These are phyloP conservation scores for Licmophora abbreviata DNA, from an alignment of 108 stramenopile genomes.

Conservation along the genomic window DNA sequence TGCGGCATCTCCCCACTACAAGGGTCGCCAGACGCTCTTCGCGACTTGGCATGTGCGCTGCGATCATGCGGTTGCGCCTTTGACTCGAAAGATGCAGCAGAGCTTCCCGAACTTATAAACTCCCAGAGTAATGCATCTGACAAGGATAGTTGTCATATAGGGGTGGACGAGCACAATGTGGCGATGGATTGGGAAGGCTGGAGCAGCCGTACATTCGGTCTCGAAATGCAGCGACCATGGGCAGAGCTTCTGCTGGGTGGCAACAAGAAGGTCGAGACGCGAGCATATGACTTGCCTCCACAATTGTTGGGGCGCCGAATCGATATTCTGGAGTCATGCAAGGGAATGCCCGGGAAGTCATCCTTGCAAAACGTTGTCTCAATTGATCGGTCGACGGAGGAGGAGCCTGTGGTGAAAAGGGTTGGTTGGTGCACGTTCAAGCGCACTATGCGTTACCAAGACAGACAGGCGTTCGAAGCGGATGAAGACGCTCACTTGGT, in stretches of 20 bases:
- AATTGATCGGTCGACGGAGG: not conserved
- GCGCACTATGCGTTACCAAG: constrained; percentile 26
- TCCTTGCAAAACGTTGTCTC: constrained; percentile 22
- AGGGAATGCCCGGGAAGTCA: constrained; percentile 38
- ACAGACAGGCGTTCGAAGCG: constrained; percentile 30
- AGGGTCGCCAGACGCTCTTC: constrained; percentile 14
- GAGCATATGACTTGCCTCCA: constrained; percentile 53
- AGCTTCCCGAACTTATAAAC: constrained; percentile 17
- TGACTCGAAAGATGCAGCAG: constrained; percentile 7
- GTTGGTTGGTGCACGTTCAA: constrained; percentile 56
- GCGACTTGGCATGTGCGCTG: constrained; percentile 14
- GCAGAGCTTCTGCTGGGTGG: constrained; percentile 36
- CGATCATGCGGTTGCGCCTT: constrained; percentile 20
- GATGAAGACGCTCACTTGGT: constrained; percentile 56
- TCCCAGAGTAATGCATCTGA: not conserved
- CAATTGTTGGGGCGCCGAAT: constrained; percentile 41
- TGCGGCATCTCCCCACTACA: constrained; percentile 25
- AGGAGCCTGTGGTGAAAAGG: constrained; percentile 1
- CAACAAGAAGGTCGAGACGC: constrained; percentile 60
- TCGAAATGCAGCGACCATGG: constrained; percentile 76
- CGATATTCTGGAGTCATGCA: constrained; percentile 45
- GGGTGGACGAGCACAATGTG: constrained; percentile 8
- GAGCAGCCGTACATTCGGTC: constrained; percentile 24
- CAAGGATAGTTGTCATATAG: too few relatives aligned
- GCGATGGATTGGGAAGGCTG: constrained; percentile 26